These are phyloP conservation scores for Sphaerulina populicola DNA, from an alignment of 2,329 filamentous ascomycete species.

Conservation along the genomic window DNA sequence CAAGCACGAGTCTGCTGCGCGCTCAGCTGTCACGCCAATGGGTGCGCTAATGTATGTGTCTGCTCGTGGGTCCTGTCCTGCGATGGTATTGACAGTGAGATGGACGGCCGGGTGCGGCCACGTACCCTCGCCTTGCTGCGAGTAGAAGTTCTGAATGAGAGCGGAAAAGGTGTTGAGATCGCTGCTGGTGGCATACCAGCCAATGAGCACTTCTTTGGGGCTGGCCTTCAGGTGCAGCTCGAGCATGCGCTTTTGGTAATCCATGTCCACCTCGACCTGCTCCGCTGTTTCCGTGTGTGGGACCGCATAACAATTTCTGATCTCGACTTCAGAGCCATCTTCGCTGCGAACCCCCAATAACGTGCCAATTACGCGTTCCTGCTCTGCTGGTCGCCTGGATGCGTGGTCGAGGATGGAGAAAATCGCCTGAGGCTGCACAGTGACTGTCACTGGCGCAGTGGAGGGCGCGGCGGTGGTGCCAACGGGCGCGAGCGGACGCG, in stretches of 20 bases:
- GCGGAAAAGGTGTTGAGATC: slow-evolving; percentile 98
- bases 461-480: slow-evolving; percentile 65
- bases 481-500: slow-evolving; percentile 79
- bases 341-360: slow-evolving; percentile 87
- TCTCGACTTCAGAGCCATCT: slow-evolving; percentile 93
- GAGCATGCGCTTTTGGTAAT: slow-evolving; percentile 99
- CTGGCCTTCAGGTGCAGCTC: slow-evolving; percentile 87
- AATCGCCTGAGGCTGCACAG: slow-evolving; percentile 82
- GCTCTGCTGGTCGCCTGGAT: slow-evolving; percentile 80
- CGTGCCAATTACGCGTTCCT: slow-evolving; percentile 93
- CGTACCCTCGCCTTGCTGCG: slow-evolving; percentile 89
- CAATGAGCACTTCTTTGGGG: slow-evolving; percentile 86
- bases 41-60: slow-evolving; percentile 92
- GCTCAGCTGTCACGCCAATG: slow-evolving; percentile 88
- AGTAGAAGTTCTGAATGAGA: slow-evolving; percentile 99
- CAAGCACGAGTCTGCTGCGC: slow-evolving; percentile 88
- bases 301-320: slow-evolving; percentile 93
- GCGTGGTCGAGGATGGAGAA: slow-evolving; percentile 78
- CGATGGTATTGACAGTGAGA: slow-evolving; percentile 83
- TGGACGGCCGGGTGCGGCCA: slow-evolving; percentile 97
- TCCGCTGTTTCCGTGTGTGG: slow-evolving; percentile 97
- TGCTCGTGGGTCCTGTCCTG: slow-evolving; percentile 80
- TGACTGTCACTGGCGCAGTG: slow-evolving; percentile 85
- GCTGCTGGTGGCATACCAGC: slow-evolving; percentile 96
- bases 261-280: slow-evolving; percentile 98